Percentiles rank a stretch among this genome's conserved stretches.
These are phyloP conservation scores for Leishmania major DNA, from an alignment of 208 protist genomes.

Conservation along the genomic window DNA sequence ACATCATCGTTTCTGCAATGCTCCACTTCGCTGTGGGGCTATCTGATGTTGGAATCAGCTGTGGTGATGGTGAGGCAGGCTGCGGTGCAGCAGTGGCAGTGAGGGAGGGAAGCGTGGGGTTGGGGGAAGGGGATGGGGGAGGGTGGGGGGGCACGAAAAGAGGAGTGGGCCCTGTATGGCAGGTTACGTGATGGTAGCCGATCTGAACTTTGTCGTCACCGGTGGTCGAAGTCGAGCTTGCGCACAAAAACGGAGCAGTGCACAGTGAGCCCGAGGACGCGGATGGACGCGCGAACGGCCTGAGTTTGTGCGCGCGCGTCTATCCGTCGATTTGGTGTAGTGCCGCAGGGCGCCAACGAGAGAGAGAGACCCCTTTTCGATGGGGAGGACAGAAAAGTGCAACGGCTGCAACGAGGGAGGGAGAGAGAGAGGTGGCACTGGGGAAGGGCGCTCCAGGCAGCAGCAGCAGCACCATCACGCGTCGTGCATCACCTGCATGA, in stretches of 20 bases:
- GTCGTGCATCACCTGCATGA: not conserved
- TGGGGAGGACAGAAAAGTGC: not conserved
- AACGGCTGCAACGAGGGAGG: not conserved
- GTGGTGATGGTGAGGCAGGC: no score
- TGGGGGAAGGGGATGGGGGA: no score
- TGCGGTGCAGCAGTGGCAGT: not conserved
- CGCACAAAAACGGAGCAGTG: not conserved
- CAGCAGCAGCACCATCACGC: not conserved
- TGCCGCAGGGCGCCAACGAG: not conserved
- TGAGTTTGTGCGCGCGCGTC: not conserved
- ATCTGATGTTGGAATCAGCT: not conserved
- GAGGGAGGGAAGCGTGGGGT: not conserved
- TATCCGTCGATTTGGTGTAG: not conserved
- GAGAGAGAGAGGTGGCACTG: not conserved
- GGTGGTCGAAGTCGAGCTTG: not conserved
- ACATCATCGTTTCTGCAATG: conserved; percentile 26
- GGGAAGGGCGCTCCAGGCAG: not conserved
- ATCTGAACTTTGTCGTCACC: not conserved
- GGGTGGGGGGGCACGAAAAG: not conserved
- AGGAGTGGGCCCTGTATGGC: not conserved
- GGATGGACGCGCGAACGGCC: not conserved
- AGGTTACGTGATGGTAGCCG: not conserved
- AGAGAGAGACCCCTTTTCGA: not conserved
- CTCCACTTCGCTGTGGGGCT: not conserved
- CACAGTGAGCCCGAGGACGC: not conserved